These are phyloP conservation scores for Solanum virginianum DNA, from an alignment of 257 asterid genomes.

Conservation along the genomic window DNA sequence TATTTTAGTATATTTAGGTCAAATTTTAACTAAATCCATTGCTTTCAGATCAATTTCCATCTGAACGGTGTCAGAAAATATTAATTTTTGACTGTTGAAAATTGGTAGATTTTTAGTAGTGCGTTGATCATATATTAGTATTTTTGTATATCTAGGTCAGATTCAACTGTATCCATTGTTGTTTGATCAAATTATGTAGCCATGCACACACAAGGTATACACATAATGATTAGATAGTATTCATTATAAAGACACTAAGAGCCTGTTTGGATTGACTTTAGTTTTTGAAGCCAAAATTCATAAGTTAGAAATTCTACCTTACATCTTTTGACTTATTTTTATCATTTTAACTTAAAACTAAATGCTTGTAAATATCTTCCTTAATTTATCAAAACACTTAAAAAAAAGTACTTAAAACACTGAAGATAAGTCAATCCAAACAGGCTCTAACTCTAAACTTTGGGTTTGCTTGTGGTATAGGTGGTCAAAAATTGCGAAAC, in stretches of 20 bases:
- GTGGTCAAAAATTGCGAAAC: constrained; percentile 97
- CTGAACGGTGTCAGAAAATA: too few relatives aligned
- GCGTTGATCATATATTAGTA: background rate
- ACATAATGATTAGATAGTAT: background rate
- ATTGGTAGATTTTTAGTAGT: background rate
- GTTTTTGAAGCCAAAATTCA: too few relatives aligned
- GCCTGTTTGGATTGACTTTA: too few relatives aligned
- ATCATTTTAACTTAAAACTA: too few relatives aligned
- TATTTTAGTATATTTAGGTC: background rate
- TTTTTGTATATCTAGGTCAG: background rate
- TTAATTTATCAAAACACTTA: too few relatives aligned
- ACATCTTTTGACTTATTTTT: too few relatives aligned
- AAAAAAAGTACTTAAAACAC: too few relatives aligned
- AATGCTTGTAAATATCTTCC: too few relatives aligned
- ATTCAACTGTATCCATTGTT: background rate
- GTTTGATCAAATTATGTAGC: background rate
- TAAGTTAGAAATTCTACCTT: too few relatives aligned
- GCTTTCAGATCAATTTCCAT: background rate
- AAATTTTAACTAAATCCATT: background rate
- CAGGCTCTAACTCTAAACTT: background rate
- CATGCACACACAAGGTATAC: background rate
- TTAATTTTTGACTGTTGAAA: too few relatives aligned
- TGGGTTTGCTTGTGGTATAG: background rate
- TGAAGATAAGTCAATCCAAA: too few relatives aligned
- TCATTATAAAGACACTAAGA: background rate